Conservation (phyloP, 23 red algal species). For the Porphyridium purpureum region DNA sequence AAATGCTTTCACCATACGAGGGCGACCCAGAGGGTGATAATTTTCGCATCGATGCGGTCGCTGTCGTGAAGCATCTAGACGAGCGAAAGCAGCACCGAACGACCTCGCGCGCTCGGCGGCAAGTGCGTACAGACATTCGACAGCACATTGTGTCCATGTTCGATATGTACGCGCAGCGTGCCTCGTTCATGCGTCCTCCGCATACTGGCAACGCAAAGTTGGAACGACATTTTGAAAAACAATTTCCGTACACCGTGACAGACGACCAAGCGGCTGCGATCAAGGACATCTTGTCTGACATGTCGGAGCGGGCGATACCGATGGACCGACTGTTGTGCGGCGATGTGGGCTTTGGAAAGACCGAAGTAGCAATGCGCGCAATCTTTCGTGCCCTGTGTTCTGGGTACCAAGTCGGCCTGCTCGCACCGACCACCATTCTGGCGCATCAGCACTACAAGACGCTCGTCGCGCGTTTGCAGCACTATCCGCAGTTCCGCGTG, state of each 20-base stretch:
- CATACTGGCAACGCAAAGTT: background rate
- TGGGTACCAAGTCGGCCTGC: conserved; percentile 3
- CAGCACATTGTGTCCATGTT: no score
- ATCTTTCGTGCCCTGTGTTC: conserved; percentile 8
- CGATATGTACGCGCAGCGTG: background rate
- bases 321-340: conserved; percentile 41
- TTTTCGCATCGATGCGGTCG: no score
- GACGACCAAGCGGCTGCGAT: conserved; percentile 11
- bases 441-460: conserved; percentile 25
- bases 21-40: no score
- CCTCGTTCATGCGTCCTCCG: background rate
- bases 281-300: conserved; percentile 12
- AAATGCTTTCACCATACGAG: no score
- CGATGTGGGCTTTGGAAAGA: conserved; percentile 53
- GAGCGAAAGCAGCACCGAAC: no score
- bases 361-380: conserved; percentile 37
- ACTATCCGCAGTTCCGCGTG: background rate
- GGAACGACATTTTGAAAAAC: background rate
- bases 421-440: conserved; percentile 28
- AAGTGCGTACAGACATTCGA: no score
- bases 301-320: conserved; percentile 16
- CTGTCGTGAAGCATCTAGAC: no score
- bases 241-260: conserved; percentile 1
- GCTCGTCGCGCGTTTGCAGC: conserved; percentile 3
- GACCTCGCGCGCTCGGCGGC: no score